Conservation (phyloP, 163 green algal species). For the Coccomyxa subellipsoidea region DNA sequence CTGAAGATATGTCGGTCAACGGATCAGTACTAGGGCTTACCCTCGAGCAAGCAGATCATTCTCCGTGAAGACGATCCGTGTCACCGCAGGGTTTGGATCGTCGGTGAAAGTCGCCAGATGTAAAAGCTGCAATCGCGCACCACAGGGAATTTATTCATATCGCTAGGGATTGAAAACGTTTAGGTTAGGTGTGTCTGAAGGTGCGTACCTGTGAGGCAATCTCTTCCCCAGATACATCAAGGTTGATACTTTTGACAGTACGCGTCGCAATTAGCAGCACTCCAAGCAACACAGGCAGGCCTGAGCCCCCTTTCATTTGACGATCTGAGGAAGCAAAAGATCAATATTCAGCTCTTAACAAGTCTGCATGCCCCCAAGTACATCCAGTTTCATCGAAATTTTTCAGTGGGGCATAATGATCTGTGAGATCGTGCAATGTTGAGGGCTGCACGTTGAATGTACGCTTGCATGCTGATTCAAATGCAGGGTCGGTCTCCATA, state of each 20-base stretch:
- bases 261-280: not conserved
- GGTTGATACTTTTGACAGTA: not conserved
- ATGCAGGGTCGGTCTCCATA: too few relatives aligned
- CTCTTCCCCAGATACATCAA: not conserved
- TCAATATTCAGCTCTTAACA: too few relatives aligned
- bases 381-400: too few relatives aligned
- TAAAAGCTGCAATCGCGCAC: conserved; percentile 48
- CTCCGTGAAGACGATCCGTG: conserved; percentile 83
- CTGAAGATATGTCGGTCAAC: not conserved
- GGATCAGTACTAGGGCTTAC: conserved; percentile 23
- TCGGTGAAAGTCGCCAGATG: conserved; percentile 69
- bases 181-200: not conserved
- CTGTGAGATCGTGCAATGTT: too few relatives aligned
- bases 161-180: not conserved
- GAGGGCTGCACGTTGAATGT: too few relatives aligned
- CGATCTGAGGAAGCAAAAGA: too few relatives aligned
- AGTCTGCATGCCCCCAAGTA: too few relatives aligned
- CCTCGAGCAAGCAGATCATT: conserved; percentile 70
- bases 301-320: too few relatives aligned
- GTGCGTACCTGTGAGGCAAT: not conserved
- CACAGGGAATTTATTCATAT: not conserved
- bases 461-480: too few relatives aligned
- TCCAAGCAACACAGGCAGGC: too few relatives aligned
- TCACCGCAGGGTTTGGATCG: conserved; percentile 82
- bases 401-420: too few relatives aligned